A percentile compares a stretch with the other conserved stretches of the same genome.
Evolutionary conservation across 352 stramenopile species (phyloP).

Genomic region (Phytophthora crassamura): DNA sequence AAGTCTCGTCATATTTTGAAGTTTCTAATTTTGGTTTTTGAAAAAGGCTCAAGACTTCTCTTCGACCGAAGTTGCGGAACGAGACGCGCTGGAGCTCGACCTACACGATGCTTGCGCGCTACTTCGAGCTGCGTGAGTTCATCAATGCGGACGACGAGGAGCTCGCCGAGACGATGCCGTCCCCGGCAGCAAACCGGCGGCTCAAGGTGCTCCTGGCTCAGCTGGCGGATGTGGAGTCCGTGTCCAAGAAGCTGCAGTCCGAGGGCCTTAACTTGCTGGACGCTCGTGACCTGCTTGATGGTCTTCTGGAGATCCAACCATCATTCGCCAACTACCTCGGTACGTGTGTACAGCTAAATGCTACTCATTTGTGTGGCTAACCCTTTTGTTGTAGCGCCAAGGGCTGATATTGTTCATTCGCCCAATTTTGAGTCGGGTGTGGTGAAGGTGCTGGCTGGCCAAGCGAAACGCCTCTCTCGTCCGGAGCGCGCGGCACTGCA

Average conservation of each 20-base stretch:
- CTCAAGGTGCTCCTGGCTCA: no score
- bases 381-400: conserved; percentile 8
- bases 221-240: no score
- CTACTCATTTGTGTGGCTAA: background rate
- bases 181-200: no score
- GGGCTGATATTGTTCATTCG: no score
- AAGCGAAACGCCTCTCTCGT: no score
- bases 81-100: conserved; percentile 11
- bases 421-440: no score
- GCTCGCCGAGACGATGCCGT: conserved; percentile 3
- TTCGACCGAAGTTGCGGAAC: no score
- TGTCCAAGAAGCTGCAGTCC: no score
- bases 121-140: conserved; percentile 8
- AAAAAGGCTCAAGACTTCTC: conserved; percentile 9
- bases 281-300: background rate
- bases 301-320: conserved; percentile 7
- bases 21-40: background rate
- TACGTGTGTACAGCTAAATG: background rate
- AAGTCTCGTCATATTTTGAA: no score
- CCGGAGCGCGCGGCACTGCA: no score
- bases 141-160: conserved; percentile 15
- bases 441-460: no score
- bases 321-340: background rate
- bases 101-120: conserved; percentile 8
- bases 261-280: no score